Conservation (phyloP, 169 alveolate species). For the Miamiensis avidus region DNA sequence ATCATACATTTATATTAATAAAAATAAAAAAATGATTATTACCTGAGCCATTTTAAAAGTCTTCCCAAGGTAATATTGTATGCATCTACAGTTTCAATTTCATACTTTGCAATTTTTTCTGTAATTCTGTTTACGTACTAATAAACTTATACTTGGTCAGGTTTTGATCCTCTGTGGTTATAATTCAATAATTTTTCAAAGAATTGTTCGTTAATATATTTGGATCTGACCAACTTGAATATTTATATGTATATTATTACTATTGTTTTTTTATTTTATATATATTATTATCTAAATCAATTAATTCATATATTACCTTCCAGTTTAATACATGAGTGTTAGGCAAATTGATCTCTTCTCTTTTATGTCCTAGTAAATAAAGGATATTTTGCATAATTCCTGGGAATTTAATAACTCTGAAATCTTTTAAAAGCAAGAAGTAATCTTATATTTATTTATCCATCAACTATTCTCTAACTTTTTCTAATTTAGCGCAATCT, state of each 20-base stretch:
- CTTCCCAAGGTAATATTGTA: slow-evolving; percentile 50
- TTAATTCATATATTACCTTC: slow-evolving; percentile 46
- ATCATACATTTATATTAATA: slow-evolving; percentile 46
- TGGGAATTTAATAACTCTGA: slow-evolving; percentile 58
- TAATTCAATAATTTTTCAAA: slow-evolving; percentile 51
- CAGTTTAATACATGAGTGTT: slow-evolving; percentile 66
- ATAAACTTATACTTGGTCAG: slow-evolving; percentile 50
- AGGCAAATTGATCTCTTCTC: slow-evolving; percentile 51
- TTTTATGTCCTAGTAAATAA: slow-evolving; percentile 49
- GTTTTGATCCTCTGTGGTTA: slow-evolving; percentile 61
- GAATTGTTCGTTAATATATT: slow-evolving; percentile 38
- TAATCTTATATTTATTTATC: slow-evolving; percentile 46
- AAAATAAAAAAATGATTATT: not conserved
- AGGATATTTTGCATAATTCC: slow-evolving; percentile 57
- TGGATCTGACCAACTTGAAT: not conserved
- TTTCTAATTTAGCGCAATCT: slow-evolving; percentile 13
- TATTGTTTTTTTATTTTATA: too few species aligned
- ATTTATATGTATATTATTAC: too few species aligned
- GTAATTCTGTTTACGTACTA: slow-evolving; percentile 54
- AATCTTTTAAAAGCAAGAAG: slow-evolving; percentile 45
- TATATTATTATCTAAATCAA: too few species aligned
- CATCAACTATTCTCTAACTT: slow-evolving; percentile 19
- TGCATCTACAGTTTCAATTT: slow-evolving; percentile 47
- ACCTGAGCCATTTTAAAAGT: slow-evolving; percentile 41
- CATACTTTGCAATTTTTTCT: slow-evolving; percentile 50